Conservation (phyloP, 1,139 yeast species). For the Magnusiomyces sp. region DNA sequence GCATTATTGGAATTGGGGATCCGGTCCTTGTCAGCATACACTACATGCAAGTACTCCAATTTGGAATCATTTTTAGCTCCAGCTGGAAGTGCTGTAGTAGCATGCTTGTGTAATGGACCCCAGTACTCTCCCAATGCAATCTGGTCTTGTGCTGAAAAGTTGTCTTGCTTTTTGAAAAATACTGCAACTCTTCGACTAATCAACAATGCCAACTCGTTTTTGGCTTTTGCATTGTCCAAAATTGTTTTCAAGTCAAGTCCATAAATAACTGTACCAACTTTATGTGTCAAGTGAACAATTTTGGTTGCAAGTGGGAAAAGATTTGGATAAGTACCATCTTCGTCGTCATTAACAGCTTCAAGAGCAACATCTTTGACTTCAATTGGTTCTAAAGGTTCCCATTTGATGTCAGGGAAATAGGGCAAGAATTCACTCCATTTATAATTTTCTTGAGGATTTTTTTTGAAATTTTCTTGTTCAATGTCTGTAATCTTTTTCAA, state of each 20-base stretch:
- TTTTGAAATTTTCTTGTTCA: constrained; percentile 2
- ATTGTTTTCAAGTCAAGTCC: constrained; percentile 45
- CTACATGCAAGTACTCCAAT: constrained; percentile 48
- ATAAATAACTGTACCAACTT: constrained; percentile 53
- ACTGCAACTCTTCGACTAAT: constrained; percentile 63
- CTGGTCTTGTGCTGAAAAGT: constrained; percentile 42
- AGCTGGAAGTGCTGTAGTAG: constrained; percentile 62
- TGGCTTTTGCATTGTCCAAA: constrained; percentile 39
- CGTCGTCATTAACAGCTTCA: constrained; percentile 18
- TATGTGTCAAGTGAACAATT: constrained; percentile 44
- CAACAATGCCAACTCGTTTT: constrained; percentile 53
- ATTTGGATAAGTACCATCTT: constrained; percentile 32
- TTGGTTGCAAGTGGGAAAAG: constrained; percentile 41
- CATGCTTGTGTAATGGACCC: constrained; percentile 66
- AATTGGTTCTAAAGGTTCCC: constrained; percentile 22
- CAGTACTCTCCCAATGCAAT: constrained; percentile 55
- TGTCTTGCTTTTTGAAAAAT: constrained; percentile 52
- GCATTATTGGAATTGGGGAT: constrained; percentile 22
- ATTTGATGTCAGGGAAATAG: constrained; percentile 27
- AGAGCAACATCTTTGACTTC: constrained; percentile 18
- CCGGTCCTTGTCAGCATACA: constrained; percentile 33
- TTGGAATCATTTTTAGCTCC: constrained; percentile 18
- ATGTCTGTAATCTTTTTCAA: neutral
- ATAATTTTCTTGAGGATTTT: constrained; percentile 16
- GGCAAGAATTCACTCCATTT: constrained; percentile 25